Evolutionary conservation across 2,329 filamentous ascomycete genomes (phyloP), one percentile per base, ranked within the genome.

Genomic region (Neofusicoccum laricinum): DNA sequence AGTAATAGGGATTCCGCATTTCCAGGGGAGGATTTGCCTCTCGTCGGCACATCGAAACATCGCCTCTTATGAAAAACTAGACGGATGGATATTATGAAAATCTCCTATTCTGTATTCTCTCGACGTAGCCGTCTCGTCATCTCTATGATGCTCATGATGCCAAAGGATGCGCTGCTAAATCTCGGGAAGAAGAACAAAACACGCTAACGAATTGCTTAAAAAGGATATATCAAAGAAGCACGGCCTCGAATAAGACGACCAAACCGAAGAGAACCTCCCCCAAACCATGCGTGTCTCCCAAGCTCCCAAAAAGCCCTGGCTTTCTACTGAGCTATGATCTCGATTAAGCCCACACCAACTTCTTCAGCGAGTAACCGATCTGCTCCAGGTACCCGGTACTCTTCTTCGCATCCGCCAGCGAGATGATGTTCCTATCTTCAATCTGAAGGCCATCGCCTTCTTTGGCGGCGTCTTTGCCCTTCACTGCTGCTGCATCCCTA

Each of bases 321-420:
- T 30, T 6, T 30, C 25, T 30, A 1, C 25, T 30, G 2, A 25
- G 11, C n/a, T n/a, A 12, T 25, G 53, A 3, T 30, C 41, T 40
- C 5, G 2, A 48, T 77, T 71, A 86, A 2, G 84, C 83, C 95
- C 95, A 98, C 12, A 99, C 93, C 74, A 98, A 79, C 81, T 92
- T 96, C 85, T 97, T 97, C 71, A 98, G 84, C 65, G 90, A 90
- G 80, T 98, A 93, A 1, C 93, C 92, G 72, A 96, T 78, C 75
- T 94, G 89, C 77, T 97, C 94, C 61, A 98, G 76, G 70, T 96
- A 83, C 0, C 93, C 91, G 0, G 94, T 97, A 66, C 89, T 93
- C 80, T 86, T 90, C 83, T 87, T 94, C 64, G 95, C 95, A 72
- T 97, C 93, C 1, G 87, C 87, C 61, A 96, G 76, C 25, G 88